Evolutionary conservation across 345 rosid genomes (phyloP).

Genomic region (Corchorus capsularis): DNA sequence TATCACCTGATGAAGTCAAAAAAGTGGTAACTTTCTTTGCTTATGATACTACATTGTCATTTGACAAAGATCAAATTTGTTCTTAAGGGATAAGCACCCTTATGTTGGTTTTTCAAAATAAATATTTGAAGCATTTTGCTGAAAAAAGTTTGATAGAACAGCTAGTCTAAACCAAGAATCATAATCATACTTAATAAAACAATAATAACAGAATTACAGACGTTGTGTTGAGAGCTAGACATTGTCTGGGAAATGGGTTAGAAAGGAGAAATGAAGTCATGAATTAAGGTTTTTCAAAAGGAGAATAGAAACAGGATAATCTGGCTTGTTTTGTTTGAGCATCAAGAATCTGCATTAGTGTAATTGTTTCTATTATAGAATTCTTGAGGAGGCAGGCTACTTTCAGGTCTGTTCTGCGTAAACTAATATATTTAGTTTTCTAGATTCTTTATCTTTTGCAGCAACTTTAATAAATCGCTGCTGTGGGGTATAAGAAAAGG

Average conservation of each 20-base stretch:
- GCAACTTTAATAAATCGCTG: neutral
- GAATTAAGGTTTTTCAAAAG: neutral
- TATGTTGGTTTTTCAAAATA: neutral
- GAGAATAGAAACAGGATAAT: neutral
- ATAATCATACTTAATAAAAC: neutral
- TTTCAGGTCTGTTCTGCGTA: neutral
- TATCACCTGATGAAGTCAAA: slow-evolving; percentile 36
- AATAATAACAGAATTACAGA: neutral
- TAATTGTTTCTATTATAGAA: neutral
- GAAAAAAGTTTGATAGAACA: neutral
- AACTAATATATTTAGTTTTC: neutral
- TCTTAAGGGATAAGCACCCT: neutral
- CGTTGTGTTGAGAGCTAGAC: neutral
- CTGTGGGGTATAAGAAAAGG: neutral
- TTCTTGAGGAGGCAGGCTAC: neutral
- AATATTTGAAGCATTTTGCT: slow-evolving; percentile 1
- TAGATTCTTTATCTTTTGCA: neutral
- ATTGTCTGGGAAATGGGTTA: neutral
- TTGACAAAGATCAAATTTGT: neutral
- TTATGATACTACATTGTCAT: neutral
- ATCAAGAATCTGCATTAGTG: neutral
- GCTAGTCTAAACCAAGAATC: neutral
- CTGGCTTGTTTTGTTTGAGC: neutral
- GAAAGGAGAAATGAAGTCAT: neutral
- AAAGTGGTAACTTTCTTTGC: slow-evolving; percentile 36